phyloP scores from a whole-genome alignment of 2,329 filamentous ascomycete species.

The Boeremia exigua region DNA sequence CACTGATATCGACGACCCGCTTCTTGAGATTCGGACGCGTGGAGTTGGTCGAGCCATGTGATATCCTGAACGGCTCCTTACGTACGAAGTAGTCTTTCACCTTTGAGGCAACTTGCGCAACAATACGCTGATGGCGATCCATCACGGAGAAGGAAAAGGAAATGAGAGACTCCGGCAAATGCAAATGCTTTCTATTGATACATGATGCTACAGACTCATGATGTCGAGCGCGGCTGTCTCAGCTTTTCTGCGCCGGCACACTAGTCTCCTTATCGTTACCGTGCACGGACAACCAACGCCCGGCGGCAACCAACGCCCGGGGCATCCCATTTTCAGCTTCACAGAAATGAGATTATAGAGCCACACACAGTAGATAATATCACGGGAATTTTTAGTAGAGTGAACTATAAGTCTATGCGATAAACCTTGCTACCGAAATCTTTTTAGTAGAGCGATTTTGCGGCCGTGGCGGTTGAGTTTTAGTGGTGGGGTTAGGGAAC shows the following conservation, averaged over 20 bases:
- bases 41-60: conserved; percentile 78
- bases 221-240: neutral
- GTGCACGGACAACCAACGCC: neutral
- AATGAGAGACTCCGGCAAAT: conserved; percentile 14
- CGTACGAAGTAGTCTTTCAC: conserved; percentile 59
- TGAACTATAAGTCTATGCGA: no score
- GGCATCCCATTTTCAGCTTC: neutral
- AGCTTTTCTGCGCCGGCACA: conserved; percentile 18
- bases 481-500: neutral
- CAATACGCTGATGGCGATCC: conserved; percentile 52
- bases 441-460: neutral
- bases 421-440: neutral
- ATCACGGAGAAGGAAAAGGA: conserved; percentile 25
- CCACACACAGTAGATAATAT: no score
- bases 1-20: conserved; percentile 68
- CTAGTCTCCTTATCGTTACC: conserved; percentile 14
- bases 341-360: no score
- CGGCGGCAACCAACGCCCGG: neutral
- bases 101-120: conserved; percentile 53
- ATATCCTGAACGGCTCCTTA: conserved; percentile 71
- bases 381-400: no score
- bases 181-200: conserved; percentile 23
- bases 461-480: neutral
- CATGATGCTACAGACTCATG: conserved; percentile 20
- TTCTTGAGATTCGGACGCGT: conserved; percentile 62